Evolutionary conservation across 2,329 filamentous ascomycete genomes (phyloP).

Genomic region (Ophiocordyceps robertsii): DNA sequence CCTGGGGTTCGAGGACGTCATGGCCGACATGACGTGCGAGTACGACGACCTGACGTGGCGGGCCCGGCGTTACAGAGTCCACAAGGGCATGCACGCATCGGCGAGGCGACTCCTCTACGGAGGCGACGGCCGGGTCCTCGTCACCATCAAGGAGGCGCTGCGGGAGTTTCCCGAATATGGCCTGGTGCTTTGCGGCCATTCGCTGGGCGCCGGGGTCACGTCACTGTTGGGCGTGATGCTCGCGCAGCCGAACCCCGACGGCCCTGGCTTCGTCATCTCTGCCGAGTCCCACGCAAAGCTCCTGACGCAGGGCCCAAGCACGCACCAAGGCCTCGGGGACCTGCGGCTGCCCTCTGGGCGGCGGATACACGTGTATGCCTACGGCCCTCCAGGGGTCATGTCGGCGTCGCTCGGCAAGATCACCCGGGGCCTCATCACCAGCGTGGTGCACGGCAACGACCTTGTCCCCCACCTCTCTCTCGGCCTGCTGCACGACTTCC

Average conservation of each 20-base stretch:
- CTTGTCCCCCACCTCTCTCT: slow-evolving; percentile 62
- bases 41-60: slow-evolving; percentile 54
- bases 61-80: slow-evolving; percentile 52
- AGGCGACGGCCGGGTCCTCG: slow-evolving; percentile 51
- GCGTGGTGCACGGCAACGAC: slow-evolving; percentile 59
- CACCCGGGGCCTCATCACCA: slow-evolving; percentile 63
- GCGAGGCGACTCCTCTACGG: slow-evolving; percentile 55
- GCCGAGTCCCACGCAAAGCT: slow-evolving; percentile 30
- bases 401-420: slow-evolving; percentile 55
- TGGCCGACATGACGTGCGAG: slow-evolving; percentile 63
- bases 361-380: slow-evolving; percentile 68
- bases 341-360: slow-evolving; percentile 50
- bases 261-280: slow-evolving; percentile 50
- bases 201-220: slow-evolving; percentile 55
- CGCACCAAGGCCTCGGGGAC: slow-evolving; percentile 11
- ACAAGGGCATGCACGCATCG: slow-evolving; percentile 63
- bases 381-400: slow-evolving; percentile 62
- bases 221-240: slow-evolving; percentile 59
- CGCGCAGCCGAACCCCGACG: slow-evolving; percentile 42
- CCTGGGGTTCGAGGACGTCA: slow-evolving; percentile 58
- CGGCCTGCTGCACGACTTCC: slow-evolving; percentile 61
- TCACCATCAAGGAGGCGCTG: slow-evolving; percentile 51
- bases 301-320: slow-evolving; percentile 17
- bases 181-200: slow-evolving; percentile 56
- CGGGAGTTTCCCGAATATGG: slow-evolving; percentile 57